phyloP scores from a whole-genome alignment of 306 rosid genomes.

The Cercis canadensis region DNA sequence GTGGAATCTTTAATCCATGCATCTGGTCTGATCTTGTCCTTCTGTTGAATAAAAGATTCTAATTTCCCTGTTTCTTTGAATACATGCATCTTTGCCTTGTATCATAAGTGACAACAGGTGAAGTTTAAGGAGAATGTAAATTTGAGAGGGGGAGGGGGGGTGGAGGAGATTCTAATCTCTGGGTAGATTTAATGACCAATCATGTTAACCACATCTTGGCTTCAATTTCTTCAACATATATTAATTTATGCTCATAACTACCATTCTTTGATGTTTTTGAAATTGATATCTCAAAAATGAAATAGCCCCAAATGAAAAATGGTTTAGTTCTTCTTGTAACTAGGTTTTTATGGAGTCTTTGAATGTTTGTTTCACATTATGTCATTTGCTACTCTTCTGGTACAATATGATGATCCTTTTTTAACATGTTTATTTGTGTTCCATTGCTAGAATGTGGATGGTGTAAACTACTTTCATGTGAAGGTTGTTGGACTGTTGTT shows the following conservation, averaged over 20 bases:
- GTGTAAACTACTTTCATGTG: conserved; percentile 89
- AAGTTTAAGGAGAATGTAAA: conserved; percentile 24
- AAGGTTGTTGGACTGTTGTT: conserved; percentile 85
- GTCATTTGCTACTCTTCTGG: background rate
- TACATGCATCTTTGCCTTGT: background rate
- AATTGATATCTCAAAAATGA: conserved; percentile 12
- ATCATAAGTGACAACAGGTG: conserved; percentile 9
- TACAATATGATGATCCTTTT: conserved; percentile 31
- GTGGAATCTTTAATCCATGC: background rate
- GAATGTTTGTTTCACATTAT: background rate
- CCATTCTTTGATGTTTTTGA: conserved; percentile 11
- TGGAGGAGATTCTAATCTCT: conserved; percentile 19
- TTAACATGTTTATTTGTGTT: background rate
- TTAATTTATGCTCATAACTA: conserved; percentile 19
- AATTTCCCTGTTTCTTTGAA: background rate
- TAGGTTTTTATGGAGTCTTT: conserved; percentile 16
- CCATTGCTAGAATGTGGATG: conserved; percentile 71
- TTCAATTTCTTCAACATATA: conserved; percentile 16
- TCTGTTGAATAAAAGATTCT: too few relatives aligned
- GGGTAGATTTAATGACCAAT: conserved; percentile 21
- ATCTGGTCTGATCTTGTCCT: too few relatives aligned
- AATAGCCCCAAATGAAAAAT: conserved; percentile 4
- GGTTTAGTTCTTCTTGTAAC: background rate
- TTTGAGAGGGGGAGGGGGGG: background rate
- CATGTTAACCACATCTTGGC: conserved; percentile 18